These are phyloP conservation scores for Darksidea phi DNA, from an alignment of 495 filamentous ascomycete genomes.

Conservation along the genomic window DNA sequence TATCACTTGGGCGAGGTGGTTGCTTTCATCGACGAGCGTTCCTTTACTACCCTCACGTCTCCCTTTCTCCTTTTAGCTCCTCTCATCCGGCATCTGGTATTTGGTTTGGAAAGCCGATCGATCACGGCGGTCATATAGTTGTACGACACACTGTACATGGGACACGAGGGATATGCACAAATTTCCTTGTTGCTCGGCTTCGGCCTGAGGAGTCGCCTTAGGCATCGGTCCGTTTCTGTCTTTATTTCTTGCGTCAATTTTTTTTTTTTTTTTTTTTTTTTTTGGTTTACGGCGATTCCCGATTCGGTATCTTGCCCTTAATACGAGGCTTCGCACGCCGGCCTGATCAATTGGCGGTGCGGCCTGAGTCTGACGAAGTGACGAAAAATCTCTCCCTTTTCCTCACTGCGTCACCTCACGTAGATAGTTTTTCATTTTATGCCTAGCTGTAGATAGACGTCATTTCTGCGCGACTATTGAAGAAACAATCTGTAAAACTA, in stretches of 20 bases:
- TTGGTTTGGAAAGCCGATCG: background rate
- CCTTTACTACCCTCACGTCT: background rate
- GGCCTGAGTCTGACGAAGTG: background rate
- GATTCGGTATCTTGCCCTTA: background rate
- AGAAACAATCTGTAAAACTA: too few relatives aligned
- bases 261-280: background rate
- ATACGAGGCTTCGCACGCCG: slow-evolving; percentile 4
- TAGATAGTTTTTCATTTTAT: too few relatives aligned
- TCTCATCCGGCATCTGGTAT: background rate
- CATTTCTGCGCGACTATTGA: too few relatives aligned
- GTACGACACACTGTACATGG: background rate
- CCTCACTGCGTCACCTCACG: too few relatives aligned
- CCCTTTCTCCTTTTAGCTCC: background rate
- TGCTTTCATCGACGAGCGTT: background rate
- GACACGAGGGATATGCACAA: background rate
- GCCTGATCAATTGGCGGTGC: slow-evolving; percentile 6
- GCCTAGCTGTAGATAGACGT: too few relatives aligned
- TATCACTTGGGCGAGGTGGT: too few relatives aligned
- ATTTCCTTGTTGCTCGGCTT: too few relatives aligned
- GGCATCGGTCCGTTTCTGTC: too few relatives aligned
- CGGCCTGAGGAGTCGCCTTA: too few relatives aligned
- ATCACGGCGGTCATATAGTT: background rate
- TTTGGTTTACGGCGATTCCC: background rate
- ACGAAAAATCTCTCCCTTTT: too few relatives aligned
- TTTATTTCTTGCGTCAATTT: background rate